Conservation (phyloP, 805 yeast species). For the Torulaspora quercuum region DNA sequence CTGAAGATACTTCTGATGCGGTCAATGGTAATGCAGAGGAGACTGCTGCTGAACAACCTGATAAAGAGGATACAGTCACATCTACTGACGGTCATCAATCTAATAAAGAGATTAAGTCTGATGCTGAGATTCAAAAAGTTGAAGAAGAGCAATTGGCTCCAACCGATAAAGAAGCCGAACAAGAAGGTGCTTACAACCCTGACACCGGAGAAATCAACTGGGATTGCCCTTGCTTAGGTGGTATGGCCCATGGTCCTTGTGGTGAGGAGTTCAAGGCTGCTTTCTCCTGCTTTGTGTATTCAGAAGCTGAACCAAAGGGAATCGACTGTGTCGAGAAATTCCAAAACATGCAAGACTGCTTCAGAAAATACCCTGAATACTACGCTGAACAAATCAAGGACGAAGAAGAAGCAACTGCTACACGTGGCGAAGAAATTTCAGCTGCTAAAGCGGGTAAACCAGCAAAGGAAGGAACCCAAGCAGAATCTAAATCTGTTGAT, state of each 20-base stretch:
- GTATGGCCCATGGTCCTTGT: slow-evolving; percentile 98
- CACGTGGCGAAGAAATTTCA: slow-evolving; percentile 5
- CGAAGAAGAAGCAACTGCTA: slow-evolving; percentile 49
- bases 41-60: slow-evolving; percentile 1
- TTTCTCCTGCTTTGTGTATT: slow-evolving; percentile 90
- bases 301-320: slow-evolving; percentile 94
- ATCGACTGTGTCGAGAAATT: slow-evolving; percentile 90
- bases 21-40: slow-evolving; percentile 4
- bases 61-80: slow-evolving; percentile 4
- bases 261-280: slow-evolving; percentile 95
- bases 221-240: slow-evolving; percentile 99
- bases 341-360: slow-evolving; percentile 89
- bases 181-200: slow-evolving; percentile 80
- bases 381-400: slow-evolving; percentile 89
- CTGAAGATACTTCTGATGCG: slow-evolving; percentile 5
- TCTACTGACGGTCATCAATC: slow-evolving; percentile 8
- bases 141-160: slow-evolving; percentile 13
- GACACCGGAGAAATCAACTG: slow-evolving; percentile 98
- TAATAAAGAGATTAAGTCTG: slow-evolving; percentile 6
- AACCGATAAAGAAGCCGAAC: slow-evolving; percentile 40
- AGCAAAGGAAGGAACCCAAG: slow-evolving; percentile 16
- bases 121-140: slow-evolving; percentile 6
- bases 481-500: slow-evolving; percentile 1
- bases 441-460: slow-evolving; percentile 27
- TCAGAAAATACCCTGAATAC: slow-evolving; percentile 86